These are phyloP conservation scores for Saccharata proteae DNA, from an alignment of 2,329 filamentous ascomycete species.

Conservation along the genomic window DNA sequence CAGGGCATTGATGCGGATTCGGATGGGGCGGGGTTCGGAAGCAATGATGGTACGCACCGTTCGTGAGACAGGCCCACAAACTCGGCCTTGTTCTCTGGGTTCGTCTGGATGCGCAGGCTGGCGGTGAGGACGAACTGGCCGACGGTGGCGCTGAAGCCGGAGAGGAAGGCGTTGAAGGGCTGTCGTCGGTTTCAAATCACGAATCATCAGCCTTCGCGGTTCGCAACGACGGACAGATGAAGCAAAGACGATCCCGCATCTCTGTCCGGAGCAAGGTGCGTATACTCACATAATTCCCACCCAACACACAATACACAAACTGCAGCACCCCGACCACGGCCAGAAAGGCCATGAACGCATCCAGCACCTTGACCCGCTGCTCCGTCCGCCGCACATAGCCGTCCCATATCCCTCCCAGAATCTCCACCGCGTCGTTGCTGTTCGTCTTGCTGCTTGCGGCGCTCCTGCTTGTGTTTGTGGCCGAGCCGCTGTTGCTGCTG, in stretches of 20 bases:
- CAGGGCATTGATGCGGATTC: neutral
- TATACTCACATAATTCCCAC: constrained; percentile 78
- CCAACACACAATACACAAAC: constrained; percentile 84
- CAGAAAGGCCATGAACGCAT: constrained; percentile 81
- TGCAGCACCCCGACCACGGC: constrained; percentile 78
- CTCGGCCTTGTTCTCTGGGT: constrained; percentile 65
- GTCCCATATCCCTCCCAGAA: constrained; percentile 58
- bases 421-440: constrained; percentile 38
- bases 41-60: constrained; percentile 42
- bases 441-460: constrained; percentile 16
- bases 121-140: constrained; percentile 96
- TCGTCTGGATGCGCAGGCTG: constrained; percentile 83
- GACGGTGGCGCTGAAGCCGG: constrained; percentile 86
- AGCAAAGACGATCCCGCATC: neutral
- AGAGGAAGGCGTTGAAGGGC: constrained; percentile 98
- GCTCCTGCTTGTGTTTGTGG: too few species aligned
- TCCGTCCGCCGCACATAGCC: constrained; percentile 73
- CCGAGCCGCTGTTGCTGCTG: neutral
- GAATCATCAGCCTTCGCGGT: too few species aligned
- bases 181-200: too few species aligned
- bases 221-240: too few species aligned
- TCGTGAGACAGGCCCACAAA: constrained; percentile 69
- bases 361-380: constrained; percentile 83
- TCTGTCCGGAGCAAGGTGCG: neutral
- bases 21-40: neutral